phyloP scores from a whole-genome alignment of 2,329 filamentous ascomycete species.

The Diaporthe caulivora region DNA sequence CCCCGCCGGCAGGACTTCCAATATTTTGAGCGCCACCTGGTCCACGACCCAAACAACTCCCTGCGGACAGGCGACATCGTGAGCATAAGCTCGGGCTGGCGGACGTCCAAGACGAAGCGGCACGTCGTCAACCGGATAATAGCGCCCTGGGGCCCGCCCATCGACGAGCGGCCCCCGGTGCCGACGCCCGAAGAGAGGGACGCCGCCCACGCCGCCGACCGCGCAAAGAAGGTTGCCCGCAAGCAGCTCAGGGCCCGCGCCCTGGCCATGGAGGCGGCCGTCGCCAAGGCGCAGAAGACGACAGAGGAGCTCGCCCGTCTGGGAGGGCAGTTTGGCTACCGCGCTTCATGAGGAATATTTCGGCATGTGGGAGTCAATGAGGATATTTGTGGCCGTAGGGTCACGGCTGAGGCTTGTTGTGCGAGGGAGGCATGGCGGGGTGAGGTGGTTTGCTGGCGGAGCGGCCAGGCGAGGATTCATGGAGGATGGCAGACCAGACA shows the following conservation, averaged over 20 bases:
- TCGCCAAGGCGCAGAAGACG: slow-evolving; percentile 43
- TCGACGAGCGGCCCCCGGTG: slow-evolving; percentile 74
- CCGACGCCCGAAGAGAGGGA: slow-evolving; percentile 74
- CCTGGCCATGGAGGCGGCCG: slow-evolving; percentile 39
- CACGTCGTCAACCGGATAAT: slow-evolving; percentile 83
- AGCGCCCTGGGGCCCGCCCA: slow-evolving; percentile 73
- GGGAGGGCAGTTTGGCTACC: slow-evolving; percentile 6
- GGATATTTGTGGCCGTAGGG: background rate
- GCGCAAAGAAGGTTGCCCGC: slow-evolving; percentile 68
- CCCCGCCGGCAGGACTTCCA: slow-evolving; percentile 70
- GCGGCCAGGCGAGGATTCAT: background rate
- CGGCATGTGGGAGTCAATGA: too few relatives aligned
- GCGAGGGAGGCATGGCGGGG: background rate
- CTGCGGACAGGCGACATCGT: slow-evolving; percentile 82
- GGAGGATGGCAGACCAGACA: background rate
- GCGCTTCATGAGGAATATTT: background rate
- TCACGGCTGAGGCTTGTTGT: background rate
- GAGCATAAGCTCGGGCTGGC: slow-evolving; percentile 75
- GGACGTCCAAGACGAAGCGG: slow-evolving; percentile 74
- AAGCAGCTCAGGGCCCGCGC: slow-evolving; percentile 52
- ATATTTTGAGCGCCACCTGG: slow-evolving; percentile 73
- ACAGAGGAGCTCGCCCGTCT: slow-evolving; percentile 6
- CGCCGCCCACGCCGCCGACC: slow-evolving; percentile 65
- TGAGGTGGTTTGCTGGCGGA: background rate
- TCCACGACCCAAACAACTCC: slow-evolving; percentile 83